phyloP scores from a whole-genome alignment of 768 basidiomycete genomes.

The Boletellus sp. region DNA sequence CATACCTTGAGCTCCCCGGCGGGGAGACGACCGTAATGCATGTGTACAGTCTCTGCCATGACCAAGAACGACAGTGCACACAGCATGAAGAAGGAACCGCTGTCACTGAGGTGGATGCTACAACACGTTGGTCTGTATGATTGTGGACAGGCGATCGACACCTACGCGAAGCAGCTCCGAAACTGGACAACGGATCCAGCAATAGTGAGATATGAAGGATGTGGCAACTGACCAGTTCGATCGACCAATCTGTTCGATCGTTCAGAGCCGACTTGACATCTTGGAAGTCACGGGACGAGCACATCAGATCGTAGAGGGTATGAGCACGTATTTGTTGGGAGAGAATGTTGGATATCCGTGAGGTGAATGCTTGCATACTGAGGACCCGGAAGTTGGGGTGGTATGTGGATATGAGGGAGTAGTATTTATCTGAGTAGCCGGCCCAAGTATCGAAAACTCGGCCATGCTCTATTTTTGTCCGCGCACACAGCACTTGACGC shows the following conservation, averaged over 20 bases:
- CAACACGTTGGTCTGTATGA: not conserved
- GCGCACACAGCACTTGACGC: no score
- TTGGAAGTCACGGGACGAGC: slow-evolving; percentile 17
- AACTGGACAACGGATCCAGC: not conserved
- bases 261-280: slow-evolving; percentile 17
- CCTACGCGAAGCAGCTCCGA: slow-evolving; percentile 12
- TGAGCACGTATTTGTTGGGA: slow-evolving; percentile 3
- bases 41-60: slow-evolving; percentile 16
- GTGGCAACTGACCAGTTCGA: slow-evolving; percentile 19
- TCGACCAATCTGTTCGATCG: slow-evolving; percentile 19
- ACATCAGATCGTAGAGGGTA: slow-evolving; percentile 18
- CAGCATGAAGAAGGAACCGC: slow-evolving; percentile 5
- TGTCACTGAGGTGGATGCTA: slow-evolving; percentile 17
- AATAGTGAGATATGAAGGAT: not conserved
- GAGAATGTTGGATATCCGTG: not conserved
- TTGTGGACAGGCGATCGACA: not conserved
- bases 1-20: slow-evolving; percentile 18
- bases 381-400: not conserved
- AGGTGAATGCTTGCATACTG: slow-evolving; percentile 5
- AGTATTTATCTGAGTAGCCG: not conserved
- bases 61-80: slow-evolving; percentile 13
- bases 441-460: not conserved
- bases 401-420: not conserved
- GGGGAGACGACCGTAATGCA: slow-evolving; percentile 20
- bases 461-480: not conserved